These are phyloP conservation scores for Kwoniella heveanensis DNA, from an alignment of 768 basidiomycete genomes.

Conservation along the genomic window DNA sequence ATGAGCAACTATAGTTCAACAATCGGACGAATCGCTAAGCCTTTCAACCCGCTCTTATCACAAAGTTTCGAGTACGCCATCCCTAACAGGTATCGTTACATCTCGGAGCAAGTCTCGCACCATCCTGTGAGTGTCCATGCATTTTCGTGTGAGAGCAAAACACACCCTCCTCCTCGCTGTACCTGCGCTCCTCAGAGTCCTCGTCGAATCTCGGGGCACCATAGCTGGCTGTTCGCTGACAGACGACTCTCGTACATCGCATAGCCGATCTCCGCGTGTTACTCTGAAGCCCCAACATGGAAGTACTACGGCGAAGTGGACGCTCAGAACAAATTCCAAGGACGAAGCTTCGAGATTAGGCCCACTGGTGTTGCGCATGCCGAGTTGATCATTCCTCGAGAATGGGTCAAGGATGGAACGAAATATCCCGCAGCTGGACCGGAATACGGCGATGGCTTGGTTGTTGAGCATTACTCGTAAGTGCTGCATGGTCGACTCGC, in stretches of 20 bases:
- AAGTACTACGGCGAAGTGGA: constrained; percentile 92
- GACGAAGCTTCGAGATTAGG: constrained; percentile 92
- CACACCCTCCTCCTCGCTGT: too few species aligned
- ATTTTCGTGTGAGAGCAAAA: not conserved
- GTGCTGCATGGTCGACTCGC: constrained; percentile 2
- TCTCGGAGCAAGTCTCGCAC: constrained; percentile 96
- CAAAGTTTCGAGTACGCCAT: constrained; percentile 95
- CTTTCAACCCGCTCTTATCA: constrained; percentile 94
- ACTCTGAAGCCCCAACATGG: constrained; percentile 87
- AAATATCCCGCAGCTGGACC: constrained; percentile 42
- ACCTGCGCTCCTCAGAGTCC: not conserved
- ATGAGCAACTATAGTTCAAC: constrained; percentile 97
- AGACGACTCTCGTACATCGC: too few species aligned
- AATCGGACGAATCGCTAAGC: constrained; percentile 93
- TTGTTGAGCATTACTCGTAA: constrained; percentile 75
- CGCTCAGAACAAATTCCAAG: constrained; percentile 95
- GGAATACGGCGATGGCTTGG: constrained; percentile 58
- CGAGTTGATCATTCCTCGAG: constrained; percentile 73
- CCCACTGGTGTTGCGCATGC: constrained; percentile 93
- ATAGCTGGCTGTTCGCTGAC: too few species aligned
- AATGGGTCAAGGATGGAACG: constrained; percentile 60
- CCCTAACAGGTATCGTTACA: constrained; percentile 85
- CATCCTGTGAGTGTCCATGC: constrained; percentile 64
- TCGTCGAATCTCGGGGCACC: too few species aligned
- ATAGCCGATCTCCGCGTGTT: constrained; percentile 86